Base-by-base conservation (phyloP, 257 asterid species). In the Echites panduratus region DNA sequence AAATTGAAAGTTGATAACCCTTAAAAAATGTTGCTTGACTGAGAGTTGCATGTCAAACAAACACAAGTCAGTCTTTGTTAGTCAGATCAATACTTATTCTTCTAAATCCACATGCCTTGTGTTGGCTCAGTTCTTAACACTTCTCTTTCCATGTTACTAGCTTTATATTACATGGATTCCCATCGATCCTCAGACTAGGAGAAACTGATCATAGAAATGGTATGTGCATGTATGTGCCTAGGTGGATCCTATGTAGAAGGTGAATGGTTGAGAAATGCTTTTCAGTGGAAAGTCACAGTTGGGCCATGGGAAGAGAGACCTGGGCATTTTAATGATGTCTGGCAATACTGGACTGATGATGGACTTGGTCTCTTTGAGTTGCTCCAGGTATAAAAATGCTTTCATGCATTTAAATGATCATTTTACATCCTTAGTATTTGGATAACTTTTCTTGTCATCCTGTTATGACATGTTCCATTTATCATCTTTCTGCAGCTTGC, bases 201-300 rank as follows among this genome's bases (percentile, higher is more conserved):
- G 64, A 57, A 57, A 57, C 64, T 57, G 38, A 57, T 5, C 1
- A 19, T 61, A 61, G 40, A 29, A 6, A 16, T 29, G 43, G 43
- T 29, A 12, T n/a, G 11, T 16, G 22, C 66, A 35, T 9, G 22
- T 14, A 2, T 27, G 96, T 86, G 77, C 73, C 0, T 70, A 93
- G 98, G 98, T 81, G 98, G 98, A 71, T 91, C 96, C 80, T 94
- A 89, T 73, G 97, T 94, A 9, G 96, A 94, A 86, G 98, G 98
- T 75, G 95, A 79, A 17, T 88, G 95, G 93, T 83, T 91, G 76
- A 83, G 89, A 68, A 94, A 91, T 81, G 97, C 98, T 47, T 86
- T 94, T 79, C 89, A 96, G 48, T 94, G 98, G 98, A 91, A 91
- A 82, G 97, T 87, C 80, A 91, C 95, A 47, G 84, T 94, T 70